These are phyloP conservation scores for Chaetomium sp. DNA, from an alignment of 2,329 filamentous ascomycete species.

Conservation along the genomic window DNA sequence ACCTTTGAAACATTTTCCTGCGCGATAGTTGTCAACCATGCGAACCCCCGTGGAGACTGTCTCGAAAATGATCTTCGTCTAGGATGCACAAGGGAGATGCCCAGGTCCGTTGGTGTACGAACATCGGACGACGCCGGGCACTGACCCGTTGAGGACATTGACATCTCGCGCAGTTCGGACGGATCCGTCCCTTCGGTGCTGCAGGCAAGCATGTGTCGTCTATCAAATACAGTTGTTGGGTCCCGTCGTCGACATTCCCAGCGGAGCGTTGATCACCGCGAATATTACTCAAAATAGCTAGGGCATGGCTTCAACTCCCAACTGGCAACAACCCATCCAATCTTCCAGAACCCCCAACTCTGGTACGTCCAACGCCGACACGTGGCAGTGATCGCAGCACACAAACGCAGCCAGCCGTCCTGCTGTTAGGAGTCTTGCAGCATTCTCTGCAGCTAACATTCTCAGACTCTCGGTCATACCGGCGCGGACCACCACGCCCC, in stretches of 20 bases:
- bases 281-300: not conserved
- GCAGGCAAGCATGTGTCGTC: too few relatives aligned
- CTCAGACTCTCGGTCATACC: not conserved
- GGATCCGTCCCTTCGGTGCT: too few relatives aligned
- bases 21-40: conserved; percentile 1
- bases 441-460: too few relatives aligned
- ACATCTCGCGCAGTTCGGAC: too few relatives aligned
- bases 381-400: conserved; percentile 1
- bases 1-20: conserved; percentile 8
- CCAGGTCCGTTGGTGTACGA: too few relatives aligned
- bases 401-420: not conserved
- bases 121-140: not conserved
- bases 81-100: not conserved
- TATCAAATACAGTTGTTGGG: too few relatives aligned
- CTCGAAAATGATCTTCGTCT: conserved; percentile 11
- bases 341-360: conserved; percentile 1
- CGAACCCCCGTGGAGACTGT: conserved; percentile 4
- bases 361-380: not conserved
- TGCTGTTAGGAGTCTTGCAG: not conserved
- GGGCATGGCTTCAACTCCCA: not conserved
- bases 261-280: not conserved
- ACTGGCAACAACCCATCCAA: not conserved
- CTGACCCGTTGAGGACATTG: too few relatives aligned
- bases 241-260: too few relatives aligned
- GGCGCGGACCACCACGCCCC: not conserved